Conservation (phyloP, 306 rosid genomes). For the Notholithocarpus densiflorus region DNA sequence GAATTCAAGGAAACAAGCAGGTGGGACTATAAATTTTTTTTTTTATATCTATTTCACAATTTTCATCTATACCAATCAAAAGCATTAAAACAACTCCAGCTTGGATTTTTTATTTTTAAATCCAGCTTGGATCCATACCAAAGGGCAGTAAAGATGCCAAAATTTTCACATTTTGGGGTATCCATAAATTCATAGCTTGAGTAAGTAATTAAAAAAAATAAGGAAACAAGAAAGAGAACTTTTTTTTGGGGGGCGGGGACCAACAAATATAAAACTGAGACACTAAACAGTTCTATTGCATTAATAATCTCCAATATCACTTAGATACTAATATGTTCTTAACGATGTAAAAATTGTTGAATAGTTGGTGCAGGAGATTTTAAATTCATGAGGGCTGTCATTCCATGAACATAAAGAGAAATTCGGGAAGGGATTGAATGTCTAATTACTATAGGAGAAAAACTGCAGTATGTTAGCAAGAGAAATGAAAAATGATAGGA, state of each 20-base stretch:
- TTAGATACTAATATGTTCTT: not conserved
- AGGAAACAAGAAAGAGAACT: no score
- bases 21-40: not conserved
- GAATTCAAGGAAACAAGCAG: not conserved
- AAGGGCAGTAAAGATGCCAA: not conserved
- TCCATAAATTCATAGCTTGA: no score
- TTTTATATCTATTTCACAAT: not conserved
- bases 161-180: not conserved
- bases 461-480: not conserved
- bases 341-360: not conserved
- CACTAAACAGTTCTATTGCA: no score
- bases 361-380: not conserved
- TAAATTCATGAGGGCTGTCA: not conserved
- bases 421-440: not conserved
- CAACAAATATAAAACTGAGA: no score
- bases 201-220: no score
- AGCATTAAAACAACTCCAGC: not conserved
- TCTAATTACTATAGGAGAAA: not conserved
- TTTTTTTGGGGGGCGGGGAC: no score
- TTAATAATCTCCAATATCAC: no score
- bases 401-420: not conserved
- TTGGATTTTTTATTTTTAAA: not conserved
- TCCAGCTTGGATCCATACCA: not conserved
- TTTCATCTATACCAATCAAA: not conserved
- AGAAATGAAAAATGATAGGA: constrained; percentile 11